Percentiles rank a stretch among this genome's conserved stretches.
These are phyloP conservation scores for Pezicula rhizophila DNA, from an alignment of 2,329 filamentous ascomycete genomes.

Conservation along the genomic window DNA sequence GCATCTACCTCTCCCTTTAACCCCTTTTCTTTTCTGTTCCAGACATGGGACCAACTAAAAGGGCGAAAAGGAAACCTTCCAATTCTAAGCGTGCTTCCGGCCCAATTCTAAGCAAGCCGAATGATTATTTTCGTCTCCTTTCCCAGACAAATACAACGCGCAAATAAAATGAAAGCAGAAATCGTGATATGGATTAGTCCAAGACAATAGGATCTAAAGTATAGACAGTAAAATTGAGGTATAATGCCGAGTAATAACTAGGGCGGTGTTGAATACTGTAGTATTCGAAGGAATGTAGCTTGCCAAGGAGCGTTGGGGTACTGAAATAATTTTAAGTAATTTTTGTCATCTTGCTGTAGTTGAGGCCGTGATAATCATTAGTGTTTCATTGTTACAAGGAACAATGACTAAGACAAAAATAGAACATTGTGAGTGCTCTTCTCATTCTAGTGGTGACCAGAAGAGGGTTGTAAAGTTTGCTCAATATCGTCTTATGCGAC, in stretches of 20 bases:
- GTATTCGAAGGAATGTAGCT: constrained; percentile 12
- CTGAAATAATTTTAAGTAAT: not conserved
- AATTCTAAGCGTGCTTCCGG: too few species aligned
- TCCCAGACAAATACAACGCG: not conserved
- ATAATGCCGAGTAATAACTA: constrained; percentile 4
- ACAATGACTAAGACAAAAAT: not conserved
- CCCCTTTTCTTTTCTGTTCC: too few species aligned
- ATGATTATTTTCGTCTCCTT: too few species aligned
- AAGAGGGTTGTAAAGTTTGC: not conserved
- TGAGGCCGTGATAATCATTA: too few species aligned
- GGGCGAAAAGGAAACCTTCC: too few species aligned
- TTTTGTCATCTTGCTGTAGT: not conserved
- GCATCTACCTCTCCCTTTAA: too few species aligned
- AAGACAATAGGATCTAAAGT: constrained; percentile 7
- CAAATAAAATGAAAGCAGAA: constrained; percentile 3
- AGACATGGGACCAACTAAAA: too few species aligned
- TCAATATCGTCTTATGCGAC: not conserved
- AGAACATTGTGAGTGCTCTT: too few species aligned
- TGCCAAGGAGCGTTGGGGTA: constrained; percentile 25
- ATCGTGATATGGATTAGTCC: not conserved
- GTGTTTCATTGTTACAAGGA: constrained; percentile 1
- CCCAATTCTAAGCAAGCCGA: too few species aligned
- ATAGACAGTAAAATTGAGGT: constrained; percentile 2
- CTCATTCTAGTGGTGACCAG: too few species aligned
- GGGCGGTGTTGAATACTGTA: not conserved